Evolutionary conservation across 2,329 filamentous ascomycete species (phyloP).

Genomic region (Pestalotiopsis sp.): DNA sequence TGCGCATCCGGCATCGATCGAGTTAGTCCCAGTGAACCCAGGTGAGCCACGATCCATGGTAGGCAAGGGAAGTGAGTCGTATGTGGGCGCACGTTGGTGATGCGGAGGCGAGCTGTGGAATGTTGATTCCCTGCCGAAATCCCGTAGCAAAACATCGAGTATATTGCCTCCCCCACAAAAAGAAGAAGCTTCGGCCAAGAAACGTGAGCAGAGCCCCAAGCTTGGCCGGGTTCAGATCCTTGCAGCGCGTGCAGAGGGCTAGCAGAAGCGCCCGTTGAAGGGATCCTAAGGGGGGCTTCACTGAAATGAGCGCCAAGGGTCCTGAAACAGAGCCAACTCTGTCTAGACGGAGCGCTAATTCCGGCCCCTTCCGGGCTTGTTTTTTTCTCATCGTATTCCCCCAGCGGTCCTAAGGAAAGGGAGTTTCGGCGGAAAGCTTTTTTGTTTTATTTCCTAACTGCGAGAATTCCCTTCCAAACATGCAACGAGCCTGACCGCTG

Average conservation of each 20-base stretch:
- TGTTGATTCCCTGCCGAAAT: neutral
- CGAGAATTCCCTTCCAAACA: too few species aligned
- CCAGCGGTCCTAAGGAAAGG: neutral
- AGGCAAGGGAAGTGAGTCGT: neutral
- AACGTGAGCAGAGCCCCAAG: neutral
- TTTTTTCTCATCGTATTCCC: neutral
- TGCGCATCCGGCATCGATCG: neutral
- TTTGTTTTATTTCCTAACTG: neutral
- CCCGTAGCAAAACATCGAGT: neutral
- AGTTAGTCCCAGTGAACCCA: neutral
- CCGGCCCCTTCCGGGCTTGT: neutral
- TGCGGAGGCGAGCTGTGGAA: neutral
- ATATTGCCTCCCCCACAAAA: constrained; percentile 10
- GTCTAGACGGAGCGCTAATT: neutral
- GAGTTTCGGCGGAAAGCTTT: neutral
- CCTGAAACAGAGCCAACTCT: constrained; percentile 5
- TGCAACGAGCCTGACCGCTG: neutral
- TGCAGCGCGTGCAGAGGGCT: neutral
- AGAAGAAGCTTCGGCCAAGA: constrained; percentile 11
- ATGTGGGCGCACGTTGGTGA: neutral
- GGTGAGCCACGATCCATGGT: neutral
- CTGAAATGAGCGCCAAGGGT: constrained; percentile 8
- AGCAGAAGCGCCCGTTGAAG: neutral
- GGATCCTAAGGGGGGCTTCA: constrained; percentile 1
- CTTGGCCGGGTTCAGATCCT: neutral